These are phyloP conservation scores for Cardamine occulta DNA, from an alignment of 345 rosid genomes.

Conservation along the genomic window DNA sequence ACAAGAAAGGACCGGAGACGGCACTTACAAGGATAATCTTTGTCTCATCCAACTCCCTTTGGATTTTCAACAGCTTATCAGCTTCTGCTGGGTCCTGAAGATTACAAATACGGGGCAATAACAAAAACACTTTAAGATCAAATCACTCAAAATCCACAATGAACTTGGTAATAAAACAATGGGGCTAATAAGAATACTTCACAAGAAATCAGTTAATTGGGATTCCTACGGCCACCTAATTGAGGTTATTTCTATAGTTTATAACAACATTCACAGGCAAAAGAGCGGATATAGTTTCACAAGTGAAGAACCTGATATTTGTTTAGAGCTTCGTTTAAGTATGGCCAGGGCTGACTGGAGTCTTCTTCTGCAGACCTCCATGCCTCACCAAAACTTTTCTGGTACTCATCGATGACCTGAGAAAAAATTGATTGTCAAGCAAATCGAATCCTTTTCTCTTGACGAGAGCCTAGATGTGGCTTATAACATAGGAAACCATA, in stretches of 20 bases:
- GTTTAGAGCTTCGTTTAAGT: constrained; percentile 70
- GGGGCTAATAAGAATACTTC: not conserved
- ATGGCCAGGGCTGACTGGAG: constrained; percentile 77
- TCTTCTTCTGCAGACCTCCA: constrained; percentile 77
- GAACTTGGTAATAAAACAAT: not conserved
- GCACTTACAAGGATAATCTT: constrained; percentile 93
- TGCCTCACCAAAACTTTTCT: constrained; percentile 85
- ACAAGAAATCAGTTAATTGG: not conserved
- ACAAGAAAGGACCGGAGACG: not conserved
- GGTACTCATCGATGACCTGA: constrained; percentile 92
- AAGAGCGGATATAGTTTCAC: not conserved
- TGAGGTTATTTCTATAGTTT: not conserved
- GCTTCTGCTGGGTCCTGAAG: constrained; percentile 98
- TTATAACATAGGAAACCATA: not conserved
- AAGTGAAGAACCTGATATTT: constrained; percentile 73
- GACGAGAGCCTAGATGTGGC: not conserved
- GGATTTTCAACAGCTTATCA: constrained; percentile 93
- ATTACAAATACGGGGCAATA: constrained; percentile 11
- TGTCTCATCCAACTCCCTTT: constrained; percentile 97
- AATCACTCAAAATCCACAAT: constrained; percentile 20
- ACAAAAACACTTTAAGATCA: constrained; percentile 6
- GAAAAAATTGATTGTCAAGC: constrained; percentile 13
- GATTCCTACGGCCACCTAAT: constrained; percentile 9
- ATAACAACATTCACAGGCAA: not conserved
- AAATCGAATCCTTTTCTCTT: not conserved